Evolutionary conservation across 805 yeast genomes (phyloP).

Genomic region (Starmerella davenportii): DNA sequence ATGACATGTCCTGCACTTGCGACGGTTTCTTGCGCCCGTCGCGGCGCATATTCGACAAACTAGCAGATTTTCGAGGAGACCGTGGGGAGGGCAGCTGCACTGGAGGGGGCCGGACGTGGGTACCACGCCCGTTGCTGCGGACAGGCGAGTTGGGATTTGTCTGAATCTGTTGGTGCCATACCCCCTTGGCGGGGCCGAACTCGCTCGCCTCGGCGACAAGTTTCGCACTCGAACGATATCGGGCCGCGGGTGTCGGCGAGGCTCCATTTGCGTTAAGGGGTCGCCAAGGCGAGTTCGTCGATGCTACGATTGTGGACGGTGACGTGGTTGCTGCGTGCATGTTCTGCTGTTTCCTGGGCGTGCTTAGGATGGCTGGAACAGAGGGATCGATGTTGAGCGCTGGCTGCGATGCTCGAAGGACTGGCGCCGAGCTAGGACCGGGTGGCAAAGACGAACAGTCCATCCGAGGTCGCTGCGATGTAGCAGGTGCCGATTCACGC

Average conservation of each 20-base stretch:
- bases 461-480: no score
- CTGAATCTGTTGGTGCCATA: conserved; percentile 12
- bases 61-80: conserved; percentile 11
- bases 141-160: background rate
- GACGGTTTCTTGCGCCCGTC: conserved; percentile 8
- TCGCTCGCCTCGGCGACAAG: conserved; percentile 21
- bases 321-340: background rate
- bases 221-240: conserved; percentile 16
- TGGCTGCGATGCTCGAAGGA: no score
- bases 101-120: conserved; percentile 1
- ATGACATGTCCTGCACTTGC: conserved; percentile 19
- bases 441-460: no score
- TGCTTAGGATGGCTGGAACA: no score
- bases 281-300: conserved; percentile 1
- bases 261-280: conserved; percentile 1
- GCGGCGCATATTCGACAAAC: conserved; percentile 7
- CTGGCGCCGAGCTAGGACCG: no score
- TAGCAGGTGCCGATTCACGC: no score
- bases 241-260: conserved; percentile 22
- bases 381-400: no score
- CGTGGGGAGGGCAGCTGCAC: background rate
- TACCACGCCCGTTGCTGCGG: background rate
- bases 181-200: conserved; percentile 21
- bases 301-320: conserved; percentile 15
- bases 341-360: background rate